Evolutionary conservation across 1,284 basidiomycete species (phyloP), one percentile per base, ranked within the genome.

Genomic region (Pholiota adiposa): DNA sequence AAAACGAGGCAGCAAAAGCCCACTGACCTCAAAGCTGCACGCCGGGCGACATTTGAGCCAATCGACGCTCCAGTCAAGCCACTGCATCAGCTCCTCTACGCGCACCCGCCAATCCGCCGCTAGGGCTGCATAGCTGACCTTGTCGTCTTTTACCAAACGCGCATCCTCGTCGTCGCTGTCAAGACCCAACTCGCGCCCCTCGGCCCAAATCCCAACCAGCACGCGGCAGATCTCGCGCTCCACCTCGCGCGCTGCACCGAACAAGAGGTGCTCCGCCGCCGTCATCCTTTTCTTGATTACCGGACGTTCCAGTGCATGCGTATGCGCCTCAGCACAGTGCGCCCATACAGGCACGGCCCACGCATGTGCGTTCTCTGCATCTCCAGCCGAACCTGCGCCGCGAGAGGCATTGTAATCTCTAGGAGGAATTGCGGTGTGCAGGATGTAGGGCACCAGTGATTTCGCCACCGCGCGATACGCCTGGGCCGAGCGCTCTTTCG

Each of bases 151-250:
- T 29, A 9, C 43, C 41, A 14, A 38, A 31, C 7, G 23, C 46
- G 48, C 7, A 52, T 33, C 29, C 3, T 44, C 44, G 4, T 51
- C 36, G 36, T 73, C 25, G 12, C 54, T 14, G 2, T 29, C 31
- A 21, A 79, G 34, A n/a, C 79, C 71, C 6, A 69, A 58, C 40
- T 66, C 66, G 31, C 79, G 69, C 23, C 76, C 75, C 36, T 73
- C 64, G 3, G 72, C 72, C 81, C 83, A 85, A 63, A 83, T 70
- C 31, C 69, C 72, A 1, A 75, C 77, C 46, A 80, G 49, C 5
- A 79, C 74, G 0, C 80, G 73, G 59, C 83, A 85, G 21, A 84
- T 81, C 66, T 84, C 81, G 25, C 66, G 72, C 0, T 59, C 71
- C 0, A 76, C 77, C 2, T 68, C 74, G 50, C 74, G 72, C 8